phyloP scores from a whole-genome alignment of 2,329 filamentous ascomycete species.

The Verticillium dahliae region DNA sequence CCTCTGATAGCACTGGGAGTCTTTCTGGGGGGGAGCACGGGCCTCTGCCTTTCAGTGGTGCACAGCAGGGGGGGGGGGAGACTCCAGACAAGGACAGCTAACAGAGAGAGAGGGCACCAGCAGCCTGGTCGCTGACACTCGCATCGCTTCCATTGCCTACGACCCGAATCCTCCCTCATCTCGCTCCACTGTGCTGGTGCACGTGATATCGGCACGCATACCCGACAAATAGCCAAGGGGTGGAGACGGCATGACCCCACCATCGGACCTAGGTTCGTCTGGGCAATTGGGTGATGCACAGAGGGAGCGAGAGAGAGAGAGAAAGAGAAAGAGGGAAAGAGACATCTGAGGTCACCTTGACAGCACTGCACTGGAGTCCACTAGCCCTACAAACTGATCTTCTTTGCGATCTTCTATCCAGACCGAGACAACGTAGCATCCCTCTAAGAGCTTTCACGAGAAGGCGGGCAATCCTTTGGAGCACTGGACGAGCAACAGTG shows the following conservation, averaged over 20 bases:
- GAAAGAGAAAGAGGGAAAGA: neutral
- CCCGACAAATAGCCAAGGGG: neutral
- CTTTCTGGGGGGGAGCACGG: neutral
- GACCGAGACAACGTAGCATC: neutral
- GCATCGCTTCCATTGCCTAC: neutral
- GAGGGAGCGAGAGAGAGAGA: too few species aligned
- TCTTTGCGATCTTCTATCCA: neutral
- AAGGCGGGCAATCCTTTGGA: neutral
- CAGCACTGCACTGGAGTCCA: neutral
- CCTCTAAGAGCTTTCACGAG: neutral
- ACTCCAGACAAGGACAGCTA: too few species aligned
- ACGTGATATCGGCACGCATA: neutral
- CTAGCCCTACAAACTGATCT: neutral
- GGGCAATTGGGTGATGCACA: neutral
- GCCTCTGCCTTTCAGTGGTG: neutral
- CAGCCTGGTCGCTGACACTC: neutral
- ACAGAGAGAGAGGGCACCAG: too few species aligned
- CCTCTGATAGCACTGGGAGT: constrained; percentile 9
- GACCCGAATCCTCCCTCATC: neutral
- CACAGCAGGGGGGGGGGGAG: neutral
- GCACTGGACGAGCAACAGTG: neutral
- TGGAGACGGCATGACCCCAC: neutral
- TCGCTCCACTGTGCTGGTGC: neutral
- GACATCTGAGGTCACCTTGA: neutral
- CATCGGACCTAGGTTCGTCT: neutral